Evolutionary conservation across 176 grass and related monocot species (phyloP), one percentile per base, ranked within the genome.

Genomic region (Raddia guianensis): DNA sequence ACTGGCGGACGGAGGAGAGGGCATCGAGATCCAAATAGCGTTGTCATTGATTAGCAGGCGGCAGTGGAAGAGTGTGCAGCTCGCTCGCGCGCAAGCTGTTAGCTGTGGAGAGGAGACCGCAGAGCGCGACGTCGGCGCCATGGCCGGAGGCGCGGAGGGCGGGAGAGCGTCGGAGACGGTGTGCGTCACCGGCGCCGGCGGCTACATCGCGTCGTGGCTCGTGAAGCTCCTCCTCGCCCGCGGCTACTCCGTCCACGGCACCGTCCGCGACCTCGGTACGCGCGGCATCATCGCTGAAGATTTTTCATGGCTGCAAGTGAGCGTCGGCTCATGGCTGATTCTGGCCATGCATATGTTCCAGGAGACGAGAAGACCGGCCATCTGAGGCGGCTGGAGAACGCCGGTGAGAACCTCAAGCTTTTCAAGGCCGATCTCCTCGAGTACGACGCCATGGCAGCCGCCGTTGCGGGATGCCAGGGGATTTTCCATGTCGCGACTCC

Each of bases 141-240:
- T 75, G 34, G 67, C 35, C 8, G 70, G 34, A 3, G 1, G 65
- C 5, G 5, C 74, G 35, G 80, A 77, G 15, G 58, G 68, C 18
- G 83, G 7, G 11, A 43, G 65, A 11, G 68, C 66, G 58, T 27
- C 27, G 37, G 45, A 77, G 66, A 72, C 81, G 19, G 27, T 27
- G 27, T 27, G 88, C 73, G 91, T 93, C 6, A 93, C 82, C 7
- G 87, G 91, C 13, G 88, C 9, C n/a, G 85, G 88, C 18, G 85
- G 88, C 13, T 91, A 32, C 63, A 49, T 83, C 9, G 88, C 73
- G 5, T 89, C 91, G 9, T 90, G 88, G 88, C 81, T 90, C 9
- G 85, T 93, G 4, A 88, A 86, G 85, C 78, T 93, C 14, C 88
- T 90, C 37, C 91, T 93, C 74, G 70, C 79, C 13, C 70, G 80